Conservation (phyloP, 176 grass and related monocot species). For the Carex parvula region DNA sequence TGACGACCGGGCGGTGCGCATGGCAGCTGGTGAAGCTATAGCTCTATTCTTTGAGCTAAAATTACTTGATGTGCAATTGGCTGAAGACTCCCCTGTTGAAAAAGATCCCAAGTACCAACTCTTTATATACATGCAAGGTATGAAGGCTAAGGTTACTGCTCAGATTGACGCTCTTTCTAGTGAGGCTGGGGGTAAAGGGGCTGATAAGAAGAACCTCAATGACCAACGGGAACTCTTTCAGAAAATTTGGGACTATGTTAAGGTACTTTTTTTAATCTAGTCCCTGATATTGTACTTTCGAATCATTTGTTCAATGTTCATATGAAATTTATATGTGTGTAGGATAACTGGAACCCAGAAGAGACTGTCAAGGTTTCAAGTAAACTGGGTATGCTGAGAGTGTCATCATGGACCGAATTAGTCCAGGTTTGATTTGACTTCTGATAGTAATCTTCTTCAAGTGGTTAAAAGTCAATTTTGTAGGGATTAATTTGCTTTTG, state of each 20-base stretch:
- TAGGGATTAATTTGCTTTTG: slow-evolving; percentile 16
- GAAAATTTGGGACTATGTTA: slow-evolving; percentile 68
- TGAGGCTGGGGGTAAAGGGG: slow-evolving; percentile 84
- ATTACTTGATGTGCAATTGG: slow-evolving; percentile 54
- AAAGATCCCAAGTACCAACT: slow-evolving; percentile 57
- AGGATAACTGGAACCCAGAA: slow-evolving; percentile 67
- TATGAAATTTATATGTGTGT: slow-evolving; percentile 13
- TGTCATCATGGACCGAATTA: slow-evolving; percentile 85
- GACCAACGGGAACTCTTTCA: slow-evolving; percentile 91
- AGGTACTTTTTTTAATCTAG: slow-evolving; percentile 44
- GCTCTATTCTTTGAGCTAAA: slow-evolving; percentile 81
- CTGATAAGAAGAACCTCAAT: slow-evolving; percentile 96
- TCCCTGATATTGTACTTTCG: neutral
- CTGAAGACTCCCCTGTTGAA: slow-evolving; percentile 36
- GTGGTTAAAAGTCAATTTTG: slow-evolving; percentile 1
- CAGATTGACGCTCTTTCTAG: slow-evolving; percentile 57
- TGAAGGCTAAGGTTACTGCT: slow-evolving; percentile 81
- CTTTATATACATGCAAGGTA: slow-evolving; percentile 70
- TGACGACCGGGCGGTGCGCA: slow-evolving; percentile 78
- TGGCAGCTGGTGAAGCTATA: slow-evolving; percentile 95
- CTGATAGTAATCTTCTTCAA: neutral
- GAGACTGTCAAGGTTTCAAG: slow-evolving; percentile 67
- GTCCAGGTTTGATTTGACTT: slow-evolving; percentile 53
- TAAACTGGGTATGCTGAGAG: slow-evolving; percentile 58
- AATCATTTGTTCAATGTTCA: neutral